phyloP scores from a whole-genome alignment of 2,329 filamentous ascomycete species.

The Xylaria sp. region DNA sequence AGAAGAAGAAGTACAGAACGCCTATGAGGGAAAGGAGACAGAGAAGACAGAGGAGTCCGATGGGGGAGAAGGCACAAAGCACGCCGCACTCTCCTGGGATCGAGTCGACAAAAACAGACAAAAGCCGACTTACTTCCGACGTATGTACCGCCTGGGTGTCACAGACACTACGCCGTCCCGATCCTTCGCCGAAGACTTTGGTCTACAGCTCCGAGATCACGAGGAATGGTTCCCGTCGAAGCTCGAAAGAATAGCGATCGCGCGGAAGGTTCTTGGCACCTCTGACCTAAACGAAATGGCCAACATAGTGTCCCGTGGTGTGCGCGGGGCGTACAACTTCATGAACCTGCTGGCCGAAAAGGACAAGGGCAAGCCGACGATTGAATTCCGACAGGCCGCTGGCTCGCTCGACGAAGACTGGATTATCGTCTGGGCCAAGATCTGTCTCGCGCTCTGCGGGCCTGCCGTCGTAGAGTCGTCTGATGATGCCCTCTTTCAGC shows the following conservation, averaged over 20 bases:
- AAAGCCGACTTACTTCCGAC: not conserved
- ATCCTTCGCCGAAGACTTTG: not conserved
- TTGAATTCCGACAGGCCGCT: constrained; percentile 27
- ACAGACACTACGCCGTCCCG: not conserved
- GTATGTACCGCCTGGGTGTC: not conserved
- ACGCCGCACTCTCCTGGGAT: not conserved
- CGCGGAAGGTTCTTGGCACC: not conserved
- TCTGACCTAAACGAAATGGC: constrained; percentile 2
- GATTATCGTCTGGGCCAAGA: constrained; percentile 23
- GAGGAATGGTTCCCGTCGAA: not conserved
- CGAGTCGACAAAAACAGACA: not conserved
- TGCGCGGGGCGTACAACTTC: constrained; percentile 17
- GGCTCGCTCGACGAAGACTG: constrained; percentile 26
- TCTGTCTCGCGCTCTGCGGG: constrained; percentile 25
- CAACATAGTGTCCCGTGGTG: not conserved
- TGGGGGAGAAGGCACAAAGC: not conserved
- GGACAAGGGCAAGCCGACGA: not conserved
- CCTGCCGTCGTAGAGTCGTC: constrained; percentile 20
- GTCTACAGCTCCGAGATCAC: not conserved
- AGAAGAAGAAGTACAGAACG: too few species aligned
- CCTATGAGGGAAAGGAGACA: too few species aligned
- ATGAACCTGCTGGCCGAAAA: not conserved
- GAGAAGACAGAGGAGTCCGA: too few species aligned
- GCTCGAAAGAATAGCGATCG: not conserved
- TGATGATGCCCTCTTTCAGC: constrained; percentile 25